phyloP scores from a whole-genome alignment of 768 basidiomycete genomes.

The Suillus luteus region DNA sequence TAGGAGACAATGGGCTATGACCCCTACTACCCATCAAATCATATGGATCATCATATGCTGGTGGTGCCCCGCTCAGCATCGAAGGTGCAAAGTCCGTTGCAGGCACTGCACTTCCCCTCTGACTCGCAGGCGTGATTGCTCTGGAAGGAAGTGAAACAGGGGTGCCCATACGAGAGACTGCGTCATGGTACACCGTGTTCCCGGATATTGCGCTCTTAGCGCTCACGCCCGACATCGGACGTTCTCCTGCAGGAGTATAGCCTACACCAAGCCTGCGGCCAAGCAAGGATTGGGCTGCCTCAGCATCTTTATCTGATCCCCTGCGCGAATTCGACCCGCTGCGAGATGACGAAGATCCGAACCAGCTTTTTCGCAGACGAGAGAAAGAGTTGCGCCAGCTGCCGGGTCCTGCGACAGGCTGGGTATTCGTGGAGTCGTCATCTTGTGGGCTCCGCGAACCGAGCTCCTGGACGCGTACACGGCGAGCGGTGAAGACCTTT shows the following conservation, averaged over 20 bases:
- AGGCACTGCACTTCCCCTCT: conserved; percentile 20
- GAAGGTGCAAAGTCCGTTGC: conserved; percentile 16
- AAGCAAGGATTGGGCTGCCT: conserved; percentile 45
- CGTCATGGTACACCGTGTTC: conserved; percentile 65
- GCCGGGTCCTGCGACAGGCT: conserved; percentile 30
- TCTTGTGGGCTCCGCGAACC: conserved; percentile 28
- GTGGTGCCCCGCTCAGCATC: conserved; percentile 29
- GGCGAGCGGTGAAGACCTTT: conserved; percentile 38
- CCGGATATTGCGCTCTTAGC: conserved; percentile 53
- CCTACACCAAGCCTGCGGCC: conserved; percentile 38
- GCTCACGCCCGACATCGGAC: conserved; percentile 63
- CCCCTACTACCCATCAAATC: conserved; percentile 26
- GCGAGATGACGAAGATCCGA: conserved; percentile 39
- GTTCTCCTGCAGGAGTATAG: conserved; percentile 40
- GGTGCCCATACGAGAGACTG: conserved; percentile 47
- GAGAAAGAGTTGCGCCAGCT: conserved; percentile 43
- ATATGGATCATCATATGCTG: conserved; percentile 37
- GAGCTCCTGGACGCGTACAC: conserved; percentile 41
- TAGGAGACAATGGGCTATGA: conserved; percentile 29
- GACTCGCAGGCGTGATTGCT: conserved; percentile 47
- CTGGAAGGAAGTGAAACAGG: conserved; percentile 44
- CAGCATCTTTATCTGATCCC: conserved; percentile 46
- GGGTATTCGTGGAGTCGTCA: conserved; percentile 17
- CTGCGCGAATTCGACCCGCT: conserved; percentile 28
- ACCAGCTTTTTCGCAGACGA: conserved; percentile 61